These are phyloP conservation scores for Hanseniaspora meyeri DNA, from an alignment of 805 yeast genomes.

Conservation along the genomic window DNA sequence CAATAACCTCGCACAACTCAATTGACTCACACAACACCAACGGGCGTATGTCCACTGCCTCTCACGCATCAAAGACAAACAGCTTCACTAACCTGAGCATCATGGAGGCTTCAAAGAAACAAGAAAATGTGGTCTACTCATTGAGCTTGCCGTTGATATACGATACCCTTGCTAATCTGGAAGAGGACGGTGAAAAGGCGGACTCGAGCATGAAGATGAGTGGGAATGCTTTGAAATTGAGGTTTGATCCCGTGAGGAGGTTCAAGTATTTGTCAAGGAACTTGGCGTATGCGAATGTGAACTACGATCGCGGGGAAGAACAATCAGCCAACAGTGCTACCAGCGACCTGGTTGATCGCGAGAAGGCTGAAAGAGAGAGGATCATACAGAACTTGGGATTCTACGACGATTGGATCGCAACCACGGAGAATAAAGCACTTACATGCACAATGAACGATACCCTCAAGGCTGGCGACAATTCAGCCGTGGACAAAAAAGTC, in stretches of 20 bases:
- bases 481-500: not conserved
- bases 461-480: not conserved
- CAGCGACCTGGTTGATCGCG: not conserved
- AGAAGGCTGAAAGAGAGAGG: constrained; percentile 5
- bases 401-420: constrained; percentile 12
- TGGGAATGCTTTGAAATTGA: not conserved
- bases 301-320: not conserved
- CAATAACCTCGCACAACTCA: constrained; percentile 7
- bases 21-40: not conserved
- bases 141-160: constrained; percentile 3
- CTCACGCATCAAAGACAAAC: not conserved
- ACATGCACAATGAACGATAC: not conserved
- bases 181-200: not conserved
- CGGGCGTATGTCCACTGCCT: not conserved
- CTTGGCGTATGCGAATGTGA: constrained; percentile 1
- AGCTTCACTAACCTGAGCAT: not conserved
- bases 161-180: not conserved
- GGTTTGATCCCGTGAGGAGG: not conserved
- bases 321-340: not conserved
- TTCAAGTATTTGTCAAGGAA: constrained; percentile 7
- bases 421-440: not conserved
- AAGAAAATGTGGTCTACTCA: not conserved
- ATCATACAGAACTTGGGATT: constrained; percentile 9
- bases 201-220: not conserved
- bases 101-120: not conserved